These are phyloP conservation scores for Heteromeles arbutifolia DNA, from an alignment of 306 rosid genomes.

Conservation along the genomic window DNA sequence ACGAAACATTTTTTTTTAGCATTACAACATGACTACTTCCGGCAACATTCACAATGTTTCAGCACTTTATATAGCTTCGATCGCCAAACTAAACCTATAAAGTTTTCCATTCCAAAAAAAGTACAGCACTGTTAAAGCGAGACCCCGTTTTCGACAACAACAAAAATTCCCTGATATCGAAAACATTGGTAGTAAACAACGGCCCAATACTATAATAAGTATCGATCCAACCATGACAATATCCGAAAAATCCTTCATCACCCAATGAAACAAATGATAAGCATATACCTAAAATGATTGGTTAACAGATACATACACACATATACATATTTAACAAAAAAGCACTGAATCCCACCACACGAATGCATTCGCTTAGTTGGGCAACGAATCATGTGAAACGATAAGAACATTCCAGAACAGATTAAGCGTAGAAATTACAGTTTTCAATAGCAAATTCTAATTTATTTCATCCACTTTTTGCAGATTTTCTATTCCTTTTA, in stretches of 20 bases:
- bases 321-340: background rate
- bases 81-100: background rate
- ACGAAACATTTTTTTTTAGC: background rate
- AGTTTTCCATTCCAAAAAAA: background rate
- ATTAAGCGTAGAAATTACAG: background rate
- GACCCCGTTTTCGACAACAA: background rate
- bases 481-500: background rate
- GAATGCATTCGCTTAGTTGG: background rate
- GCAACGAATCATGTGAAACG: background rate
- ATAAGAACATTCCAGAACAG: background rate
- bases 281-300: background rate
- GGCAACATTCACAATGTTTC: no score
- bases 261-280: background rate
- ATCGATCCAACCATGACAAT: background rate
- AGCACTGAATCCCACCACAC: background rate
- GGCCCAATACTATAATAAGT: background rate
- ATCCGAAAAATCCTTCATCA: background rate
- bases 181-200: background rate
- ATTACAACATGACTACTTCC: background rate
- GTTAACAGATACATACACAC: background rate
- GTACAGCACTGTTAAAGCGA: background rate
- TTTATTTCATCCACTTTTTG: background rate
- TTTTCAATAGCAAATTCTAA: conserved; percentile 5
- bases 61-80: background rate
- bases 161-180: background rate